A percentile compares a stretch with the other conserved stretches of the same genome.
Evolutionary conservation across 495 filamentous ascomycete species (phyloP).

Genomic region (Cryomyces minteri): DNA sequence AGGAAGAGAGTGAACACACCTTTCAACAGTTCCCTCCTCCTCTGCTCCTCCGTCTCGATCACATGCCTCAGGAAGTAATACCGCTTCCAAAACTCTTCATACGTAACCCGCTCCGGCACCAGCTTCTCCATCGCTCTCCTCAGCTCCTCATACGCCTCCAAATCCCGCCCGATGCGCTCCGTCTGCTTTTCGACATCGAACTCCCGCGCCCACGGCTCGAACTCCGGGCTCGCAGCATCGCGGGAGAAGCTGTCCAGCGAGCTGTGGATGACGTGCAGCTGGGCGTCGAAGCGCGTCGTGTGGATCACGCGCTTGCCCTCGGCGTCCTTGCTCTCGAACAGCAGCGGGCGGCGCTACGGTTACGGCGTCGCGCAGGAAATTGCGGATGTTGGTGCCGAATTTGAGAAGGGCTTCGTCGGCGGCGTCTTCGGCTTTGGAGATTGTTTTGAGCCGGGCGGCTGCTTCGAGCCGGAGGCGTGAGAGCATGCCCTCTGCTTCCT

Average conservation of each 20-base stretch:
- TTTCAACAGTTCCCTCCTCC: conserved; percentile 78
- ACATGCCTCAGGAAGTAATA: conserved; percentile 94
- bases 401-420: conserved; percentile 89
- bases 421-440: conserved; percentile 90
- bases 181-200: conserved; percentile 79
- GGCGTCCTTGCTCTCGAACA: conserved; percentile 85
- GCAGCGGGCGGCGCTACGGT: conserved; percentile 61
- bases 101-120: conserved; percentile 77
- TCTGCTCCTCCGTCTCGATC: conserved; percentile 87
- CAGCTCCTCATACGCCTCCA: conserved; percentile 80
- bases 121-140: conserved; percentile 86
- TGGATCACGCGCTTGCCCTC: conserved; percentile 84
- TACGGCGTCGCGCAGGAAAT: conserved; percentile 83
- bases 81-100: conserved; percentile 77
- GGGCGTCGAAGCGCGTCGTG: conserved; percentile 84
- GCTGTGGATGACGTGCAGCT: conserved; percentile 87
- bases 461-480: conserved; percentile 72
- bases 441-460: conserved; percentile 67
- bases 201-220: conserved; percentile 48
- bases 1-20: conserved; percentile 32
- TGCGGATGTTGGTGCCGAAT: conserved; percentile 78
- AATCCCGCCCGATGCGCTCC: conserved; percentile 59
- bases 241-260: conserved; percentile 67
- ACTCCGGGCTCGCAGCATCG: conserved; percentile 61
- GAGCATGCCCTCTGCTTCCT: conserved; percentile 59